Conservation (phyloP, 208 protist genomes). For the Herpetomonas muscarum region DNA sequence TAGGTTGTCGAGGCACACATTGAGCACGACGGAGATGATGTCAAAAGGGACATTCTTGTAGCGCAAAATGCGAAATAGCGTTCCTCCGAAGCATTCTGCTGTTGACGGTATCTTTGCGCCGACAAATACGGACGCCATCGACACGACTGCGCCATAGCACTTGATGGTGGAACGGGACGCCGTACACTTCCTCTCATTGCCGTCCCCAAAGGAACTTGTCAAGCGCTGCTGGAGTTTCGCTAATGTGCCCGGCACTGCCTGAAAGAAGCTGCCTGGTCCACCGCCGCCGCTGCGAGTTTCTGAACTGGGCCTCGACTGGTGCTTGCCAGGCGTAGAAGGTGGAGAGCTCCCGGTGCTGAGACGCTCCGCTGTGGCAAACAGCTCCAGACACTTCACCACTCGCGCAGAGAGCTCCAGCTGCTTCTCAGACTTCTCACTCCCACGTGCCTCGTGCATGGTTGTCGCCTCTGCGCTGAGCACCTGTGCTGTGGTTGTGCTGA, state of each 20-base stretch:
- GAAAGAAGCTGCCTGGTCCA: not conserved
- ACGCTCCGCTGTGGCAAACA: conserved; percentile 1
- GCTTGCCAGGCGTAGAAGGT: not conserved
- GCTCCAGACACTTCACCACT: not conserved
- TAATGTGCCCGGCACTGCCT: conserved; percentile 8
- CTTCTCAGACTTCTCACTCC: too few relatives aligned
- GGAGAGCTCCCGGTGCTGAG: not conserved
- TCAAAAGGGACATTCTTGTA: conserved; percentile 14
- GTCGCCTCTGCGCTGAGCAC: too few relatives aligned
- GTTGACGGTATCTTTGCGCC: conserved; percentile 20
- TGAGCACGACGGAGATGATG: conserved; percentile 20
- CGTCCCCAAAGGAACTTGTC: not conserved
- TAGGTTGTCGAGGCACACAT: conserved; percentile 29
- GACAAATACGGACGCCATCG: conserved; percentile 42
- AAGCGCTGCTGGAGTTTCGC: conserved; percentile 5
- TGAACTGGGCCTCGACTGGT: not conserved
- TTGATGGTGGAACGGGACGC: conserved; percentile 1
- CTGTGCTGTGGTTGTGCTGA: not conserved
- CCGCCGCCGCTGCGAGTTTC: not conserved
- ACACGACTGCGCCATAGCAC: conserved; percentile 37
- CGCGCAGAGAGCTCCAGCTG: too few relatives aligned
- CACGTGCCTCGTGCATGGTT: too few relatives aligned
- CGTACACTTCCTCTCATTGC: not conserved
- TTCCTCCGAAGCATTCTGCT: conserved; percentile 28
- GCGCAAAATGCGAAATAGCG: conserved; percentile 37